phyloP scores from a whole-genome alignment of 1,284 basidiomycete genomes.

The Microstroma glucosiphilum region DNA sequence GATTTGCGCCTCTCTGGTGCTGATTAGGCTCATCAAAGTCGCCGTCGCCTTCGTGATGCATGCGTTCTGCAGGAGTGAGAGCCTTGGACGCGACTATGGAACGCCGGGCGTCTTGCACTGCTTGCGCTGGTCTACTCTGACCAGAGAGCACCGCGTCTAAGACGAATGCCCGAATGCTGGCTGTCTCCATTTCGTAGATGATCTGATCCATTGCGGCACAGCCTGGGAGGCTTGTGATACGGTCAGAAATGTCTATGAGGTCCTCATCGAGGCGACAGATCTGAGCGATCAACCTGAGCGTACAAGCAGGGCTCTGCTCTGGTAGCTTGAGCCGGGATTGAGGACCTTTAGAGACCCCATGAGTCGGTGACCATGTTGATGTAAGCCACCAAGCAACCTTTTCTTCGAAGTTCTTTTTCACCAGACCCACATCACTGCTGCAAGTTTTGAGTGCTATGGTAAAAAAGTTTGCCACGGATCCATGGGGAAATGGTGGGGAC shows the following conservation, averaged over 20 bases:
- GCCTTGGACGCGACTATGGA: no score
- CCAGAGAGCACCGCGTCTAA: background rate
- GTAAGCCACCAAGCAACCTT: constrained; percentile 74
- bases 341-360: constrained; percentile 42
- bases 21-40: background rate
- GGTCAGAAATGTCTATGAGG: background rate
- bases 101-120: background rate
- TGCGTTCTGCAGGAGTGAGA: background rate
- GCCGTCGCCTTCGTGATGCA: background rate
- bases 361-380: constrained; percentile 64
- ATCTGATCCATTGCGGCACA: constrained; percentile 62
- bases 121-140: background rate
- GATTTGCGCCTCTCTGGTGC: background rate
- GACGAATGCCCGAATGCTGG: constrained; percentile 64
- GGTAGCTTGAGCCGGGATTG: background rate
- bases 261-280: constrained; percentile 8
- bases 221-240: constrained; percentile 52
- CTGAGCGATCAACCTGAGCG: background rate
- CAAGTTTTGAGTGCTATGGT: constrained; percentile 63
- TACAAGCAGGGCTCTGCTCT: constrained; percentile 8
- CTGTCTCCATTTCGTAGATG: constrained; percentile 59
- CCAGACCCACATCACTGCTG: constrained; percentile 70
- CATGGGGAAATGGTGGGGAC: constrained; percentile 73
- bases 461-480: constrained; percentile 78
- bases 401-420: constrained; percentile 72